Evolutionary conservation across 176 grass and related monocot genomes (phyloP).

Genomic region (Musa acuminata): DNA sequence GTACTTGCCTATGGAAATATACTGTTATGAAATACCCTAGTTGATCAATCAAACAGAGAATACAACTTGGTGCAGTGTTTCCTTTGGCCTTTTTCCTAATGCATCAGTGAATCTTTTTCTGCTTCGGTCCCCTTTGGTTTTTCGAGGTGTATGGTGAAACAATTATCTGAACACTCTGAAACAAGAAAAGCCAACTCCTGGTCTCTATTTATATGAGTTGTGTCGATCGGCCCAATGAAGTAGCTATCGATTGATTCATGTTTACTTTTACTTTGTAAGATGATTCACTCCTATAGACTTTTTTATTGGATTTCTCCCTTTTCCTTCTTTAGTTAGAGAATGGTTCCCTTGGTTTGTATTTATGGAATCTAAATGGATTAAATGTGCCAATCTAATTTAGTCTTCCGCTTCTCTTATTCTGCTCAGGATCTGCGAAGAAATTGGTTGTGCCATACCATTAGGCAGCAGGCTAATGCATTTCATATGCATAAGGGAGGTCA

Average conservation of each 20-base stretch:
- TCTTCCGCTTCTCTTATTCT: not conserved
- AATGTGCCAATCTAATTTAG: not conserved
- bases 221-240: not conserved
- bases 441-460: not conserved
- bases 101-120: not conserved
- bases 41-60: not conserved
- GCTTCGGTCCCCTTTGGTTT: not conserved
- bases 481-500: not conserved
- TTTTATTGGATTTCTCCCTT: not conserved
- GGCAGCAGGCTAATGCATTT: not conserved
- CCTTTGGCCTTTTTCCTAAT: not conserved
- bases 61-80: not conserved
- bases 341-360: not conserved
- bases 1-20: not conserved
- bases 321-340: not conserved
- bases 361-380: not conserved
- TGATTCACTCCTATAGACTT: not conserved
- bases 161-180: not conserved
- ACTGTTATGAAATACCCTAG: not conserved
- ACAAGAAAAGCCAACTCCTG: not conserved
- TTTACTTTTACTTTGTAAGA: not conserved
- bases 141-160: not conserved
- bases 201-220: constrained; percentile 3
- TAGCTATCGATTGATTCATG: not conserved
- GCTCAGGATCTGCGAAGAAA: not conserved